A percentile compares a stretch with the other conserved stretches of the same genome.
Conservation (phyloP, 768 basidiomycete genomes). For the Floccularia luteovirens region DNA sequence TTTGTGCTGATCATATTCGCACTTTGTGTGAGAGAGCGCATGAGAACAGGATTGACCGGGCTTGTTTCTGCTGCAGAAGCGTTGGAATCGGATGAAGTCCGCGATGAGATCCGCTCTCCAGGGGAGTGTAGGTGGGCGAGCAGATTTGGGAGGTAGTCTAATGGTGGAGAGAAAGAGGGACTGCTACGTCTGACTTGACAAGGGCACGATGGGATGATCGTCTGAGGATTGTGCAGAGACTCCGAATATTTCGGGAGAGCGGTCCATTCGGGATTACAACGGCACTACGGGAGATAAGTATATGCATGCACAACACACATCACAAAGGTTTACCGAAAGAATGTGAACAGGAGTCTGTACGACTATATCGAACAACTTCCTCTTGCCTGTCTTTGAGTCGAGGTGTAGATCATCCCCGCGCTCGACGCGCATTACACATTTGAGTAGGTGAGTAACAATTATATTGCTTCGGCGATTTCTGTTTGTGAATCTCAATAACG, state of each 20-base stretch:
- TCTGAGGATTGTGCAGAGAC: constrained; percentile 26
- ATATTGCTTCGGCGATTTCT: constrained; percentile 74
- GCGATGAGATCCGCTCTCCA: constrained; percentile 22
- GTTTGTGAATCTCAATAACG: constrained; percentile 67
- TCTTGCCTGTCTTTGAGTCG: constrained; percentile 60
- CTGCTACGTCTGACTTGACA: constrained; percentile 27
- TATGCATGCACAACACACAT: constrained; percentile 1
- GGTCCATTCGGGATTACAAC: constrained; percentile 75
- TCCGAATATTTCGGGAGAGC: constrained; percentile 72
- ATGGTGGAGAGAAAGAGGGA: too few species aligned
- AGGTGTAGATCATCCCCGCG: constrained; percentile 61
- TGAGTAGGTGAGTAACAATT: constrained; percentile 66
- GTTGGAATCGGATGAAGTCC: constrained; percentile 25
- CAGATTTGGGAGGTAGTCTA: too few species aligned
- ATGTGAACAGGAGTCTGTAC: constrained; percentile 83
- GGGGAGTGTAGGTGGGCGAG: constrained; percentile 10
- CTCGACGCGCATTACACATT: constrained; percentile 78
- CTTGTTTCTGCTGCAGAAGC: constrained; percentile 27
- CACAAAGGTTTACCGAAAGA: constrained; percentile 57
- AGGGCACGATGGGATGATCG: constrained; percentile 34
- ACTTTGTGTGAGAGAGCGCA: constrained; percentile 19
- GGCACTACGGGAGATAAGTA: constrained; percentile 40
- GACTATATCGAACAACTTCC: constrained; percentile 82
- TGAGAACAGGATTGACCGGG: constrained; percentile 19
- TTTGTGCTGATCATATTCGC: constrained; percentile 35